Evolutionary conservation across 352 stramenopile species (phyloP).

Genomic region (Globisporangium megalacanthum): DNA sequence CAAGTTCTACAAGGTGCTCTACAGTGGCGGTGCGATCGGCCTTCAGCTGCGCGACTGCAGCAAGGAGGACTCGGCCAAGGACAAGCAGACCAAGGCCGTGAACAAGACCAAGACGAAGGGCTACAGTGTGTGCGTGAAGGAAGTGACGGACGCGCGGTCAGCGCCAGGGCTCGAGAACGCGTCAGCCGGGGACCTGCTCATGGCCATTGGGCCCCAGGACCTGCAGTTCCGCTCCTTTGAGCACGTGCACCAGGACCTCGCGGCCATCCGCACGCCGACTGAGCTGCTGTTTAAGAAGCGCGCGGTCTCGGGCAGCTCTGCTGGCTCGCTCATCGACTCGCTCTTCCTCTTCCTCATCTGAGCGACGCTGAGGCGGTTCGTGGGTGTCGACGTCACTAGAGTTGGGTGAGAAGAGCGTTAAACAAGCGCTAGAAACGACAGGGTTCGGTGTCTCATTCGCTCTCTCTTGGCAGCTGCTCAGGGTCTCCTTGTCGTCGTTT

Average conservation of each 20-base stretch:
- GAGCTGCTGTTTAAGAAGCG: slow-evolving; percentile 65
- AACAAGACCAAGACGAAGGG: slow-evolving; percentile 59
- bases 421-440: not conserved
- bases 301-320: slow-evolving; percentile 23
- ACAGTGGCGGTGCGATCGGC: slow-evolving; percentile 41
- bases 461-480: not conserved
- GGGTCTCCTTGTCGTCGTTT: not conserved
- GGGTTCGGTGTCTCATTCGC: not conserved
- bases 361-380: not conserved
- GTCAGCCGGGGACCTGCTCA: slow-evolving; percentile 51
- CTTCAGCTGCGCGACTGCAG: slow-evolving; percentile 43
- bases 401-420: not conserved
- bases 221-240: slow-evolving; percentile 62
- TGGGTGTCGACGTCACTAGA: not conserved
- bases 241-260: slow-evolving; percentile 43
- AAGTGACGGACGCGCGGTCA: slow-evolving; percentile 41
- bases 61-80: slow-evolving; percentile 31
- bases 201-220: slow-evolving; percentile 61
- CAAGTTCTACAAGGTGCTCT: slow-evolving; percentile 65
- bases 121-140: slow-evolving; percentile 57
- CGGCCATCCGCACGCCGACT: slow-evolving; percentile 35
- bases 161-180: slow-evolving; percentile 49
- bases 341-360: slow-evolving; percentile 59
- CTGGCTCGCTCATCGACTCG: slow-evolving; percentile 45
- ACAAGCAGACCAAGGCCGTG: slow-evolving; percentile 39